Evolutionary conservation across 2,329 filamentous ascomycete species (phyloP), one percentile per base, ranked within the genome.

Genomic region (Epichloe brachyelytri): DNA sequence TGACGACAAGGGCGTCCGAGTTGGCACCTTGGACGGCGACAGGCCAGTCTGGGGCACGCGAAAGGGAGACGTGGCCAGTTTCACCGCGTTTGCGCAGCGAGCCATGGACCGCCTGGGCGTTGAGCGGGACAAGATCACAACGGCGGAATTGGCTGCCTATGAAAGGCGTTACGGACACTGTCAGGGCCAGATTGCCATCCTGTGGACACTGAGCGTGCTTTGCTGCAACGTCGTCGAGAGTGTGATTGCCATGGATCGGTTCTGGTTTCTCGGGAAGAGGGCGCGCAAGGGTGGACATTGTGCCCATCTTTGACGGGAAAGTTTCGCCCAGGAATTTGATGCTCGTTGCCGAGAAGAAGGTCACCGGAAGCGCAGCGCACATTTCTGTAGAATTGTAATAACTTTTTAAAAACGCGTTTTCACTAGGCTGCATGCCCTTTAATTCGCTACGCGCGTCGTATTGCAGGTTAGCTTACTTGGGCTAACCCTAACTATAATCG

Each of bases 151-250:
- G 1, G 7, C 26, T 11, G 34, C 36, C 4, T 66, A 66, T 22
- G 61, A 65, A 22, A 30, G 51, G 2, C 49, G 53, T 1, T 64
- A 64, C 45, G 38, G 47, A 20, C 36, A 45, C 1, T 57, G 53
- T 26, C 57, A 61, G 38, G 57, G 61, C 3, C 59, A 55, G 34
- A 57, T 66, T 3, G 60, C 63, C 2, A 64, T 65, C 4, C 20
- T 66, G 12, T 66, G 63, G 63, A 65, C 62, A 1, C 51, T 66
- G 14, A 59, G 63, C 8, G 55, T 65, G 12, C 46, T 65, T 0
- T 65, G 63, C 52, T 63, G 62, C 48, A 66, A 65, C 49, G 49
- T 64, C 1, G 58, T 65, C 3, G 63, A 66, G 53, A 66, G 63
- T 11, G 52, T 61, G 0, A 58, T 66, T 48, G 61, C 59, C 0